A percentile compares a stretch with the other conserved stretches of the same genome.
Evolutionary conservation across 164 flowering plant species (phyloP).

Genomic region (Berberis vulgaris): DNA sequence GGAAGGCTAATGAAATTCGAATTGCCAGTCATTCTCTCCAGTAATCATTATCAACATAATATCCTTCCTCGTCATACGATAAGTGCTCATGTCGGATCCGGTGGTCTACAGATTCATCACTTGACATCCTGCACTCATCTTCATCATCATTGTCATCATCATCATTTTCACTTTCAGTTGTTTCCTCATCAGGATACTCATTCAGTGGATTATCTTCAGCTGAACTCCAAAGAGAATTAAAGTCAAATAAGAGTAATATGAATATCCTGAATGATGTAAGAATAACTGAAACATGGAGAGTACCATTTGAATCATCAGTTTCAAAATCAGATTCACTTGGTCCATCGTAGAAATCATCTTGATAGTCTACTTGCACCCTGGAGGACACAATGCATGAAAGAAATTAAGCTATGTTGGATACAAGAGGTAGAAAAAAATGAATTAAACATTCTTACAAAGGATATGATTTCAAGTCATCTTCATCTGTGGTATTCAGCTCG

Average conservation of each 20-base stretch:
- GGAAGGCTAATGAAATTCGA: too few relatives aligned
- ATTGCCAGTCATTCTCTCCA: too few relatives aligned
- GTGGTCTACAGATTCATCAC: not conserved
- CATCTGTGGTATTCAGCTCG: conserved; percentile 23
- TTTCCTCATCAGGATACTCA: conserved; percentile 68
- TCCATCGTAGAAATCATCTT: conserved; percentile 61
- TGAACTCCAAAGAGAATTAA: conserved; percentile 13
- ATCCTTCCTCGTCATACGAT: too few relatives aligned
- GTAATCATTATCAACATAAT: too few relatives aligned
- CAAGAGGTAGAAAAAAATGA: not conserved
- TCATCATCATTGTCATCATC: conserved; percentile 15
- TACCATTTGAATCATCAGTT: conserved; percentile 83
- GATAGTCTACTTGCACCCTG: conserved; percentile 37
- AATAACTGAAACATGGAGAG: not conserved
- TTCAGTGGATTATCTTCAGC: conserved; percentile 59
- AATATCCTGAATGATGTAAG: not conserved
- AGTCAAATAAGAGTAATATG: not conserved
- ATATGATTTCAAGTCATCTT: conserved; percentile 24
- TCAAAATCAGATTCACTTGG: conserved; percentile 59
- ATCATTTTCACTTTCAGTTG: conserved; percentile 31
- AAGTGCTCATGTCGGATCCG: conserved; percentile 10
- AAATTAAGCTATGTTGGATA: not conserved
- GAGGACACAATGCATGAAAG: not conserved
- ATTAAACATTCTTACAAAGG: conserved; percentile 47
- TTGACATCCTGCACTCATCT: not conserved